phyloP scores from a whole-genome alignment of 805 yeast genomes.

The Saturnispora kantuleensis region DNA sequence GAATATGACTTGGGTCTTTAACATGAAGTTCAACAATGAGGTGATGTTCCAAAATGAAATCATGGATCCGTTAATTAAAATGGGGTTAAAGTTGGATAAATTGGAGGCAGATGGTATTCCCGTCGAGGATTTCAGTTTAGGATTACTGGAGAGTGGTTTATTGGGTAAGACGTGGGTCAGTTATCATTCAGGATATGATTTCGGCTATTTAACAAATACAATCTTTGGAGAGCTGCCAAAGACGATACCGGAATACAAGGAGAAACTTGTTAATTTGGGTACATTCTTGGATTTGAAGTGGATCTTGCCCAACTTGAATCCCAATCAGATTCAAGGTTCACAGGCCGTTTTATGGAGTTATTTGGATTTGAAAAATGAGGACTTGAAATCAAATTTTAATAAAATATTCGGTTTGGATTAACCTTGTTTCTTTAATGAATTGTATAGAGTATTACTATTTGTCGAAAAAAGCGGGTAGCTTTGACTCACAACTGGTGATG shows the following conservation, averaged over 20 bases:
- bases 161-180: conserved; percentile 79
- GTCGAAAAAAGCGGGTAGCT: too few species aligned
- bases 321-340: not conserved
- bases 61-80: conserved; percentile 63
- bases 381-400: too few species aligned
- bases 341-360: too few species aligned
- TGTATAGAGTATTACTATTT: too few species aligned
- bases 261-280: not conserved
- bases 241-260: not conserved
- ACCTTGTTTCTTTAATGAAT: too few species aligned
- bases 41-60: conserved; percentile 89
- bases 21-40: conserved; percentile 67
- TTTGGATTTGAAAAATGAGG: too few species aligned
- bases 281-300: not conserved
- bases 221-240: not conserved
- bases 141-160: conserved; percentile 77
- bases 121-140: conserved; percentile 70
- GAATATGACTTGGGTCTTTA: conserved; percentile 89
- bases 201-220: conserved; percentile 61
- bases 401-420: too few species aligned
- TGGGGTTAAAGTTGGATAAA: conserved; percentile 72
- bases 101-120: conserved; percentile 74
- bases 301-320: too few species aligned
- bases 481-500: too few species aligned
- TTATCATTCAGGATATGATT: conserved; percentile 89